Conservation (phyloP, 129 eudicot species). For the Chrysanthemum seticuspe region DNA sequence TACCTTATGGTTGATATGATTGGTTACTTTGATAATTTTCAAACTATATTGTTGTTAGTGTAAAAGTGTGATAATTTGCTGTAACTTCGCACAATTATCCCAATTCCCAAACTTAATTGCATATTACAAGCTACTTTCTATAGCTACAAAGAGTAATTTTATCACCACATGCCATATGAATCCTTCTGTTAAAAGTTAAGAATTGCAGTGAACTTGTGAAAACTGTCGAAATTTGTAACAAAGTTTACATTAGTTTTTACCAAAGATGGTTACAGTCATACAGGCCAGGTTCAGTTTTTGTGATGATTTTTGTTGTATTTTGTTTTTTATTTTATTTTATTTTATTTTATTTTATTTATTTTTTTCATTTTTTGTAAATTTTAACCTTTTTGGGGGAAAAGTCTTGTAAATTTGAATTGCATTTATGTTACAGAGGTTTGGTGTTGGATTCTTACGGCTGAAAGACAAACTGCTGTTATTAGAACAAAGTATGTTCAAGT, state of each 20-base stretch:
- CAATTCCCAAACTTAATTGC: background rate
- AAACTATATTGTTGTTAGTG: too few species aligned
- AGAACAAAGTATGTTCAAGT: conserved; percentile 56
- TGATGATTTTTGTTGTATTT: too few species aligned
- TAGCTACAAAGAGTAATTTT: background rate
- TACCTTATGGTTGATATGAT: too few species aligned
- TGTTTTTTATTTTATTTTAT: too few species aligned
- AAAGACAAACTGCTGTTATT: conserved; percentile 60
- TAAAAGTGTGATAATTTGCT: too few species aligned
- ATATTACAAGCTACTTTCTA: background rate
- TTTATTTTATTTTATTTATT: too few species aligned
- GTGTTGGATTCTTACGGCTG: conserved; percentile 68
- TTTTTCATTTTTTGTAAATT: background rate
- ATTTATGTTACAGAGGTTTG: conserved; percentile 46
- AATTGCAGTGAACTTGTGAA: background rate
- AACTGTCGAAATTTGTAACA: background rate
- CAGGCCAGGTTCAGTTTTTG: background rate
- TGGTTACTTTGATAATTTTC: too few species aligned
- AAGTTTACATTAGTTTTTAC: background rate
- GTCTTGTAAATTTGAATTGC: background rate
- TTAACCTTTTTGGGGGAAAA: background rate
- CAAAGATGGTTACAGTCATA: background rate
- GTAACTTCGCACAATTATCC: too few species aligned
- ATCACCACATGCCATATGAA: background rate
- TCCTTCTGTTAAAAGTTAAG: too few species aligned